These are phyloP conservation scores for Trebouxia gelatinosa DNA, from an alignment of 163 green algal genomes.

Conservation along the genomic window DNA sequence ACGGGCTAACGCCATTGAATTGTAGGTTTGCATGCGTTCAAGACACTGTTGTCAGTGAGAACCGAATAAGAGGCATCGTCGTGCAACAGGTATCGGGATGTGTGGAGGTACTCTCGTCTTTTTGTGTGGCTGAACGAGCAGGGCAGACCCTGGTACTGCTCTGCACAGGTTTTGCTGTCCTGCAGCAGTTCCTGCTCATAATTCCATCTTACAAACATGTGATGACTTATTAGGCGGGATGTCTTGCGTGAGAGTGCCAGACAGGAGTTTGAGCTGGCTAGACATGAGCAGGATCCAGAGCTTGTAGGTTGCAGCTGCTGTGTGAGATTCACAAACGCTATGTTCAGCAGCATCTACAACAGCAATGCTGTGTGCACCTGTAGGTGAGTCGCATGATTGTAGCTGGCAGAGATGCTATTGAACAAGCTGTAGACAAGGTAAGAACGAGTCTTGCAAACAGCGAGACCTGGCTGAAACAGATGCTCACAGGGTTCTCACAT, in stretches of 20 bases:
- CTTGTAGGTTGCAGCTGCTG: not conserved
- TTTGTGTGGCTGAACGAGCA: conserved; percentile 78
- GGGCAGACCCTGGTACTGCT: conserved; percentile 61
- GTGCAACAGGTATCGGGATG: conserved; percentile 57
- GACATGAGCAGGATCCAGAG: conserved; percentile 55
- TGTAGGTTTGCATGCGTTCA: too few relatives aligned
- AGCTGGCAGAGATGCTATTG: conserved; percentile 68
- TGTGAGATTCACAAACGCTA: not conserved
- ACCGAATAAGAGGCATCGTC: too few relatives aligned
- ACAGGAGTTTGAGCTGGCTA: conserved; percentile 78
- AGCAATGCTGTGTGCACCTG: not conserved
- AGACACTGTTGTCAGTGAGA: too few relatives aligned
- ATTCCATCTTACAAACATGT: not conserved
- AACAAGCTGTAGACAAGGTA: conserved; percentile 54
- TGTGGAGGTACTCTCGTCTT: conserved; percentile 69
- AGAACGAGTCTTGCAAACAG: too few relatives aligned
- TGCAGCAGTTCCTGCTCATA: not conserved
- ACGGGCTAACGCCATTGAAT: too few relatives aligned
- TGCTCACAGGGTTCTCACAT: too few relatives aligned
- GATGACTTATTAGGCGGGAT: conserved; percentile 45
- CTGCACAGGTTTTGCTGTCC: not conserved
- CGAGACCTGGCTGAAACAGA: too few relatives aligned
- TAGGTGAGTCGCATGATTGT: conserved; percentile 73
- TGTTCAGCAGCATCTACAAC: conserved; percentile 1
- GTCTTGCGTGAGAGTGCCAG: conserved; percentile 69